A percentile compares a stretch with the other conserved stretches of the same genome.
Evolutionary conservation across 225 moss, liverwort and hornwort genomes (phyloP).

Genomic region (Polytrichum commune): DNA sequence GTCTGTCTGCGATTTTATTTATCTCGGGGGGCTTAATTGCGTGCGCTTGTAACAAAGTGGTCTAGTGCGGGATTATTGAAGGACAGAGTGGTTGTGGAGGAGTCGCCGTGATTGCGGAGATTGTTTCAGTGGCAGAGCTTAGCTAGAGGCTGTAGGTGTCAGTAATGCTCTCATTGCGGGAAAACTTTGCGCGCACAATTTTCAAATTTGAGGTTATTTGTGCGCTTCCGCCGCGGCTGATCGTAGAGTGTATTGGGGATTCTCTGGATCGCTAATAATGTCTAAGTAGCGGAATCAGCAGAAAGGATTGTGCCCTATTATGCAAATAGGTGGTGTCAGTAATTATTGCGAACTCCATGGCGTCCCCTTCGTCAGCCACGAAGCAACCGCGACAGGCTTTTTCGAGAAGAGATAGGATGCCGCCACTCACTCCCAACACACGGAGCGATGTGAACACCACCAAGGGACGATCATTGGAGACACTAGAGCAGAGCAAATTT

Average conservation of each 20-base stretch:
- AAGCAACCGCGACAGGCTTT: constrained; percentile 32
- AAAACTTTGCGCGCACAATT: constrained; percentile 26
- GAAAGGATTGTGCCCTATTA: constrained; percentile 3
- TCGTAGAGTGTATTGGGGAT: constrained; percentile 4
- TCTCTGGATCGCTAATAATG: constrained; percentile 33
- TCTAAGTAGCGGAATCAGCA: background rate
- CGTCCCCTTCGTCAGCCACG: constrained; percentile 28
- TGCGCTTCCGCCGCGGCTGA: background rate
- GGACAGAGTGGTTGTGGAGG: background rate
- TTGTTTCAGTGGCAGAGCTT: background rate
- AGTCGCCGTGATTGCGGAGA: background rate
- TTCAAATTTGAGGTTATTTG: constrained; percentile 16
- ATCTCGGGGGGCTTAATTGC: background rate
- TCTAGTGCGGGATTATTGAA: background rate
- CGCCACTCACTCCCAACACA: constrained; percentile 46
- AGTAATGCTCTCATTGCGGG: background rate
- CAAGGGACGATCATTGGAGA: constrained; percentile 39
- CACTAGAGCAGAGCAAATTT: constrained; percentile 15
- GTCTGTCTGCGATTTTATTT: background rate
- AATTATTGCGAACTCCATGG: constrained; percentile 17
- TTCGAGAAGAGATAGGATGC: constrained; percentile 41
- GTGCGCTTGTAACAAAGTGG: background rate
- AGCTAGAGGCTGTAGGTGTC: constrained; percentile 5
- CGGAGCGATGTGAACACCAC: constrained; percentile 45
- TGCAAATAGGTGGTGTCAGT: constrained; percentile 1